phyloP scores from a whole-genome alignment of 257 asterid species.

The Asclepias syriaca region DNA sequence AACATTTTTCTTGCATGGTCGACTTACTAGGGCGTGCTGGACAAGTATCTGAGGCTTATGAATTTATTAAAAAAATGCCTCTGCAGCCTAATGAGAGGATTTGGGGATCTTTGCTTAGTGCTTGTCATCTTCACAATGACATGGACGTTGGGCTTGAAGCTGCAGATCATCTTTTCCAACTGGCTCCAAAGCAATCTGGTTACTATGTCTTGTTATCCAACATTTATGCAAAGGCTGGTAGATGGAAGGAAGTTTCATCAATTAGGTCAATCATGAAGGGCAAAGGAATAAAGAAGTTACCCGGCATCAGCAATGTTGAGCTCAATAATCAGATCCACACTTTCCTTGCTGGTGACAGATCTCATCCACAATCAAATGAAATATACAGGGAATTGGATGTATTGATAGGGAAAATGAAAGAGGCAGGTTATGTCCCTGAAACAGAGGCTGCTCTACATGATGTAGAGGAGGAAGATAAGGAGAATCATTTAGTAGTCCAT shows the following conservation, averaged over 20 bases:
- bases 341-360: slow-evolving; percentile 81
- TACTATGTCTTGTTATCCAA: slow-evolving; percentile 76
- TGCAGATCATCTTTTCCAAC: slow-evolving; percentile 66
- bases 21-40: slow-evolving; percentile 88
- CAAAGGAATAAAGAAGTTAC: slow-evolving; percentile 68
- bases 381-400: slow-evolving; percentile 64
- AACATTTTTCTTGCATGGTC: slow-evolving; percentile 83
- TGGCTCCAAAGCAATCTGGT: slow-evolving; percentile 75
- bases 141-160: slow-evolving; percentile 71
- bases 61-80: slow-evolving; percentile 50
- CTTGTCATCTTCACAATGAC: slow-evolving; percentile 70
- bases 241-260: slow-evolving; percentile 72
- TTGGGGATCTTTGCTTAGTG: slow-evolving; percentile 83
- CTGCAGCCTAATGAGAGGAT: slow-evolving; percentile 64
- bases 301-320: slow-evolving; percentile 84
- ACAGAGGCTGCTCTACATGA: slow-evolving; percentile 73
- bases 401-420: slow-evolving; percentile 70
- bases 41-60: slow-evolving; percentile 57
- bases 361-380: slow-evolving; percentile 48
- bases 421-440: slow-evolving; percentile 72
- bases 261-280: slow-evolving; percentile 63
- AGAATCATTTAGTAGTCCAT: slow-evolving; percentile 70
- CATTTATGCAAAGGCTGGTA: slow-evolving; percentile 78
- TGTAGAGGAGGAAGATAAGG: slow-evolving; percentile 94
- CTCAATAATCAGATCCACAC: slow-evolving; percentile 49